Evolutionary conservation across 1,139 yeast species (phyloP).

Genomic region (Suhomyces yuchorum): DNA sequence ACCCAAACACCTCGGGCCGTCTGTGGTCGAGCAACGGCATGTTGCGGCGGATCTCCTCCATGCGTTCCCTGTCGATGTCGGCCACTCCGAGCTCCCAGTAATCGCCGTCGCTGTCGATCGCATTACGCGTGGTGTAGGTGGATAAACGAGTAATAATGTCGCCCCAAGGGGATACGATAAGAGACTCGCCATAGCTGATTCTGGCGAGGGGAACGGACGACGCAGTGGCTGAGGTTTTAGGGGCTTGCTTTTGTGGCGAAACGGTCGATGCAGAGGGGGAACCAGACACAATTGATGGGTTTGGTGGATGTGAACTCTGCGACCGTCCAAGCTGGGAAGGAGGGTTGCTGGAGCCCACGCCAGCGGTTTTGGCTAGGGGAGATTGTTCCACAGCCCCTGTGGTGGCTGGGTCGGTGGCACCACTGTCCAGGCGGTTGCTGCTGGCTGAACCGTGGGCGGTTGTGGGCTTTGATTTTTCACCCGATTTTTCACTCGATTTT

Average conservation of each 20-base stretch:
- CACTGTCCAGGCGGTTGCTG: background rate
- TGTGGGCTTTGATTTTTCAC: background rate
- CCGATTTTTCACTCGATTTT: background rate
- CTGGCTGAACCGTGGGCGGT: no score
- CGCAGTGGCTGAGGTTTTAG: background rate
- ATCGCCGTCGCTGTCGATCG: constrained; percentile 53
- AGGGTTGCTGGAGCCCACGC: background rate
- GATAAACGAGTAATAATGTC: constrained; percentile 61
- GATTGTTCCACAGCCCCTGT: background rate
- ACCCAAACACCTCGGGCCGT: constrained; percentile 57
- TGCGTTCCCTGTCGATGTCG: constrained; percentile 59
- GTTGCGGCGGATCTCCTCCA: constrained; percentile 55
- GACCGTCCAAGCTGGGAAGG: background rate
- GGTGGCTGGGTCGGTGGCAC: background rate
- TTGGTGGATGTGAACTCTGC: background rate
- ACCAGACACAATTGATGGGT: background rate
- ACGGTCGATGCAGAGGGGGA: background rate
- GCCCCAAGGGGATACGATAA: constrained; percentile 93
- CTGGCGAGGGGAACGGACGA: constrained; percentile 21
- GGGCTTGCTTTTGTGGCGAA: background rate
- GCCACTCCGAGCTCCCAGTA: constrained; percentile 61
- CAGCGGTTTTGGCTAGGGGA: background rate
- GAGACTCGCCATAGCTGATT: constrained; percentile 79
- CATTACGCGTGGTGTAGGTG: constrained; percentile 30
- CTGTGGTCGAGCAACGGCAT: constrained; percentile 80